Percentiles rank a stretch among this genome's conserved stretches.
Evolutionary conservation across 2,329 filamentous ascomycete species (phyloP).

Genomic region (Claviceps spartinae): DNA sequence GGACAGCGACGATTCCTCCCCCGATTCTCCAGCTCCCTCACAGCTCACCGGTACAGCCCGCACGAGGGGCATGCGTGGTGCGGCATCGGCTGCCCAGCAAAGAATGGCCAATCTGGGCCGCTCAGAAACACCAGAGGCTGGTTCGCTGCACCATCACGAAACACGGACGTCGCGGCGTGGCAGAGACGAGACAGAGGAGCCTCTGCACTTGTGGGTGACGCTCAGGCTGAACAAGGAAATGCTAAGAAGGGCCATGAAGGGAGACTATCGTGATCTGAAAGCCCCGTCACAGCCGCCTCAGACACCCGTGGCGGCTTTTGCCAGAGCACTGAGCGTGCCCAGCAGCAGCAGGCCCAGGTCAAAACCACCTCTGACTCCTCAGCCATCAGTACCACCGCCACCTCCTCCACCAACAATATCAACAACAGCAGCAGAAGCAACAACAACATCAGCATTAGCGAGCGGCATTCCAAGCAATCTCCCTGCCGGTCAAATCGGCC

Average conservation of each 20-base stretch:
- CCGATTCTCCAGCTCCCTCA: constrained; percentile 72
- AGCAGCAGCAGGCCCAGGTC: constrained; percentile 16
- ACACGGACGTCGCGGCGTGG: constrained; percentile 51
- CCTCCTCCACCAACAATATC: too few relatives aligned
- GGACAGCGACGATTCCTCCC: constrained; percentile 76
- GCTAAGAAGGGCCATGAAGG: constrained; percentile 51
- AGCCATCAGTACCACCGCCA: background rate
- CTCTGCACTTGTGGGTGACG: constrained; percentile 56
- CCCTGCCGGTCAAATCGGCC: constrained; percentile 46
- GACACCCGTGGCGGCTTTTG: constrained; percentile 18
- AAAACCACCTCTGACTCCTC: constrained; percentile 25
- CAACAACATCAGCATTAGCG: constrained; percentile 12
- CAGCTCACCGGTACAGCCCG: constrained; percentile 67
- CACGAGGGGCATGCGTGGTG: constrained; percentile 78
- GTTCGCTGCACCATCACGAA: constrained; percentile 52
- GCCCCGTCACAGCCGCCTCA: constrained; percentile 21
- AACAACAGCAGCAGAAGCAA: too few relatives aligned
- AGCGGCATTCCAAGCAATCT: constrained; percentile 22
- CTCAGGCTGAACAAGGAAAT: constrained; percentile 61
- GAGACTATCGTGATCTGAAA: constrained; percentile 29
- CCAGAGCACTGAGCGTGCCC: constrained; percentile 19
- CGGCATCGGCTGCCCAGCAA: constrained; percentile 73
- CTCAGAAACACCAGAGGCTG: constrained; percentile 77
- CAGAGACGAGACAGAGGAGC: constrained; percentile 71
- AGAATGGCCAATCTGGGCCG: constrained; percentile 72